Conservation (phyloP, 768 basidiomycete species). For the Sistotremastrum niveocremeum region DNA sequence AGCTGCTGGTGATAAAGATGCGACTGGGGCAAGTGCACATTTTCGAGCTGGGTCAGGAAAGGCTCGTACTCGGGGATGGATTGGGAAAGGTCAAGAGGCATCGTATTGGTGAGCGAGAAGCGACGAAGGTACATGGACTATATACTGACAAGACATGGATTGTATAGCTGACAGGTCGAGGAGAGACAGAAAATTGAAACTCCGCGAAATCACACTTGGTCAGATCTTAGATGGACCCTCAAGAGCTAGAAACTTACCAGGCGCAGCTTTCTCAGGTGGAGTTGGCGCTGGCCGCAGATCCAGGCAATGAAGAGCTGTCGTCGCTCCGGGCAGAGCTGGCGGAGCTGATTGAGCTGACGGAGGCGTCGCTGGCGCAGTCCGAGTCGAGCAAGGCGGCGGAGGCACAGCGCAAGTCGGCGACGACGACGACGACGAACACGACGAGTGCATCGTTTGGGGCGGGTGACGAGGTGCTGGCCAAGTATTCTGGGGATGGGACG, state of each 20-base stretch:
- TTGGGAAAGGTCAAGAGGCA: too few relatives aligned
- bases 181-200: too few relatives aligned
- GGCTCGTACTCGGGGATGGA: too few relatives aligned
- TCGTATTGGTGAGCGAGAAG: too few relatives aligned
- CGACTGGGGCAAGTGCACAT: too few relatives aligned
- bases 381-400: conserved; percentile 43
- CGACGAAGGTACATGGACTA: too few relatives aligned
- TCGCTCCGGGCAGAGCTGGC: conserved; percentile 65
- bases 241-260: conserved; percentile 82
- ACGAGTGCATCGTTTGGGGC: conserved; percentile 36
- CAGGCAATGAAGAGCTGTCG: conserved; percentile 56
- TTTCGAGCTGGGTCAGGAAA: too few relatives aligned
- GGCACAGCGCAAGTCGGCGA: conserved; percentile 38
- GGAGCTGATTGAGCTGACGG: conserved; percentile 72
- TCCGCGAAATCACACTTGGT: too few relatives aligned
- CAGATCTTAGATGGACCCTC: conserved; percentile 31
- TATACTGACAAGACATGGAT: too few relatives aligned
- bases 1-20: too few relatives aligned
- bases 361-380: conserved; percentile 54
- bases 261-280: conserved; percentile 85
- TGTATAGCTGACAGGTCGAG: too few relatives aligned
- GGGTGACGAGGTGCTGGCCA: conserved; percentile 77
- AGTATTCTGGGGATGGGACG: conserved; percentile 69
- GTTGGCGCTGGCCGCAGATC: conserved; percentile 60
- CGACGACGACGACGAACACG: conserved; percentile 33